Evolutionary conservation across 1,284 basidiomycete species (phyloP).

Genomic region (Pisolithus thermaeus): DNA sequence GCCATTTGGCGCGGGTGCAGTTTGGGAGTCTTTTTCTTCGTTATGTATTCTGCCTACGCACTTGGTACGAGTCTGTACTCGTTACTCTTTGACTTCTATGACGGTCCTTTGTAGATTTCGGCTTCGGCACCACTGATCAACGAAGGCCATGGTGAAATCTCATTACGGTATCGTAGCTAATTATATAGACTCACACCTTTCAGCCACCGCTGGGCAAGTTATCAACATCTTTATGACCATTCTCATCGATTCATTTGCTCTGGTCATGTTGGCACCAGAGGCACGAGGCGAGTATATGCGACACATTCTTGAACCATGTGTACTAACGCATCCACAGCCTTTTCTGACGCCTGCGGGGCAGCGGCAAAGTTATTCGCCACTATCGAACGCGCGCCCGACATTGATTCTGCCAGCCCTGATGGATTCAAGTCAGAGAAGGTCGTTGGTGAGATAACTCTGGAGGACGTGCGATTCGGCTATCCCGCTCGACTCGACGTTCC

Average conservation of each 20-base stretch:
- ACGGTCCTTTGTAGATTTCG: constrained; percentile 48
- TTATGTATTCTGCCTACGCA: constrained; percentile 71
- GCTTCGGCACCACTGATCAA: constrained; percentile 79
- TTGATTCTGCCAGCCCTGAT: constrained; percentile 72
- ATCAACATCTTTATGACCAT: constrained; percentile 84
- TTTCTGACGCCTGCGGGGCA: constrained; percentile 80
- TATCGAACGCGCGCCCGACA: constrained; percentile 82
- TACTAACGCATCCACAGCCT: constrained; percentile 40
- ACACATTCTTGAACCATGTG: background rate
- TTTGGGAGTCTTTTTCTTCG: constrained; percentile 73
- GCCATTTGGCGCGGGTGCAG: constrained; percentile 63
- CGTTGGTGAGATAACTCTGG: constrained; percentile 70
- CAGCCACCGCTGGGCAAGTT: constrained; percentile 62
- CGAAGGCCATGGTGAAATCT: constrained; percentile 42
- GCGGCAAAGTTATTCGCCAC: constrained; percentile 93
- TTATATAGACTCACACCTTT: background rate
- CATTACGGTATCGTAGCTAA: background rate
- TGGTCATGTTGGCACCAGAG: constrained; percentile 75
- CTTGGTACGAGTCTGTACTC: constrained; percentile 38
- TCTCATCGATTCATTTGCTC: constrained; percentile 85
- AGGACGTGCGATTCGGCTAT: constrained; percentile 84
- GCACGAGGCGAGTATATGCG: constrained; percentile 57
- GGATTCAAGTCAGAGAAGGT: constrained; percentile 74
- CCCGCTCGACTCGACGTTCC: constrained; percentile 83
- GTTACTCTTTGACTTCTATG: background rate